Evolutionary conservation across 768 basidiomycete genomes (phyloP), one percentile per base, ranked within the genome.

Genomic region (Tulasnella sp.): DNA sequence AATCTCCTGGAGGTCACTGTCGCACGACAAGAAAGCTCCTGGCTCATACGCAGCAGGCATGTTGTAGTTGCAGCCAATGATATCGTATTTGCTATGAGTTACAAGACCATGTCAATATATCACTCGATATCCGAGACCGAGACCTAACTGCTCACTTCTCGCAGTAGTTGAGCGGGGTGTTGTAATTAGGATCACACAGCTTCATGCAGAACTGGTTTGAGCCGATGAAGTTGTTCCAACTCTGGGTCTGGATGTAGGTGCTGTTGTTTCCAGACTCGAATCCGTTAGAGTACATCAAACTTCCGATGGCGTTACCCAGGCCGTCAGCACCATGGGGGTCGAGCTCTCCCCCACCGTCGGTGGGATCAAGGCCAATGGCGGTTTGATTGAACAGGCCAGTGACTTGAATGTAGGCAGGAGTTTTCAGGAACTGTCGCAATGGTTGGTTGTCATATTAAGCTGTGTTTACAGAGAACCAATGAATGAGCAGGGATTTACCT

Each of bases 291-390:
- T 70, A 74, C 5, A 73, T 70, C 42, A 74, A 58, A 53, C 69
- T 70, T 52, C 73, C 73, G 52, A 71, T 65, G 21, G 68, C 66
- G 62, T 69, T 69, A 30, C 73, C 73, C 38, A 66, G 63, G 21
- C 70, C 70, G 27, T 66, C 65, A 61, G 84, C 84, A 60, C 86
- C 85, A 62, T 84, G 82, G 15, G 84, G 80, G 68, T 88, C 84
- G 53, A 87, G 76, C 70, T 90, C 87, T 59, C 87, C 88, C 63
- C 89, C 88, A 31, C 65, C 78, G 65, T 91, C 88, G 11, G 59
- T 68, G 0, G 68, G 10, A 10, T 68, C 57, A 19, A 89, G 63
- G 70, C 84, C 75, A 62, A 91, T 69, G 48, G 66, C 61, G 2
- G 71, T 72, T 71, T 90, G 85, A 66, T 88, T 73, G 61, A 83